These are phyloP conservation scores for Prunus mume DNA, from an alignment of 306 rosid species.

Conservation along the genomic window DNA sequence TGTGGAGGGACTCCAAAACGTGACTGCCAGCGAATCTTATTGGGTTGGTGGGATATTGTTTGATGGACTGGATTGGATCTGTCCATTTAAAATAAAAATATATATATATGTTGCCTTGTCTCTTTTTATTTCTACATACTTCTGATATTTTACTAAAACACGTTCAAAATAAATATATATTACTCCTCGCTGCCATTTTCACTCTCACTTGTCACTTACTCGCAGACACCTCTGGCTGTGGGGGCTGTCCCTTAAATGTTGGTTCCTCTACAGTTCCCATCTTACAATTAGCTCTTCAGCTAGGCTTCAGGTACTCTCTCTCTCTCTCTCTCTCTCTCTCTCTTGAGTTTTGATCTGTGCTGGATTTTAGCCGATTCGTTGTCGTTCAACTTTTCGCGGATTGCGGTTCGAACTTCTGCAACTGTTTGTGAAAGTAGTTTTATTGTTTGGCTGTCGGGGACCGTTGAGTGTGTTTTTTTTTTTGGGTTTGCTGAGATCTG, in stretches of 20 bases:
- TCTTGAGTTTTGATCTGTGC: neutral
- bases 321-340: neutral
- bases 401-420: neutral
- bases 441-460: neutral
- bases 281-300: neutral
- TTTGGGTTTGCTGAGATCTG: neutral
- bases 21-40: slow-evolving; percentile 2
- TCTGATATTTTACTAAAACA: neutral
- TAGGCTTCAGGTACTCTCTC: slow-evolving; percentile 2
- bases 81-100: neutral
- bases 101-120: neutral
- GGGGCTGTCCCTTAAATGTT: neutral
- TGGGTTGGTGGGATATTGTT: neutral
- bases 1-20: neutral
- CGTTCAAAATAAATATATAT: neutral
- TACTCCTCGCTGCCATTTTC: neutral
- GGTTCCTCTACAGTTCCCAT: neutral
- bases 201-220: neutral
- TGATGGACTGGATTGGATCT: neutral
- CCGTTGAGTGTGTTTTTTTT: neutral
- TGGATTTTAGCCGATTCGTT: neutral
- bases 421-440: neutral
- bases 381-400: neutral
- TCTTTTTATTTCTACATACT: neutral
- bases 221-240: neutral